phyloP scores from a whole-genome alignment of 495 filamentous ascomycete species.

The Sporormia fimetaria region DNA sequence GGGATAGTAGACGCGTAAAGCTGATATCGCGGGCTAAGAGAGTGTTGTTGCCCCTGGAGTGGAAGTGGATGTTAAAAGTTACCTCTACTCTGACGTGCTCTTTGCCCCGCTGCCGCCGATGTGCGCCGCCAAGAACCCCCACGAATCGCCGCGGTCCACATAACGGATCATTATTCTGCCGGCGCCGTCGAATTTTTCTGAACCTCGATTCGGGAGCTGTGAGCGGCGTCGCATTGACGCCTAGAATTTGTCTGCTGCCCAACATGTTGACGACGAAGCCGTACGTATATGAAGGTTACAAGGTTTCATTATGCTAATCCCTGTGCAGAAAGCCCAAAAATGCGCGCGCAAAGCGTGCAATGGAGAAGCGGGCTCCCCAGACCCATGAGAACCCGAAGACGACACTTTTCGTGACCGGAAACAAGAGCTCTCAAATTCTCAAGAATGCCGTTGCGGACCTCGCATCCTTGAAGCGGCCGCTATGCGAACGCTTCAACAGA shows the following conservation, averaged over 20 bases:
- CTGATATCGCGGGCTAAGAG: background rate
- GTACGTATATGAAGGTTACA: too few species aligned
- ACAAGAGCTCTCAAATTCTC: constrained; percentile 62
- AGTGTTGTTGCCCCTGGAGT: background rate
- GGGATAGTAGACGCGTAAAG: background rate
- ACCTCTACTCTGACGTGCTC: constrained; percentile 14
- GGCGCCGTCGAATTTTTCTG: too few species aligned
- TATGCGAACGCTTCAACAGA: constrained; percentile 81
- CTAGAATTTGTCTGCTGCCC: too few species aligned
- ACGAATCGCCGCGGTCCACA: too few species aligned
- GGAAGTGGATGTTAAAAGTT: constrained; percentile 3
- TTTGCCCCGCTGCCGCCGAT: constrained; percentile 11
- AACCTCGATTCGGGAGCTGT: too few species aligned
- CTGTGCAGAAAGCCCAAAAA: constrained; percentile 69
- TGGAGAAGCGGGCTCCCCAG: constrained; percentile 87
- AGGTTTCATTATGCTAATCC: constrained; percentile 26
- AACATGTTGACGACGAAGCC: too few species aligned
- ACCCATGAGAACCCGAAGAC: constrained; percentile 75
- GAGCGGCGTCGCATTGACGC: too few species aligned
- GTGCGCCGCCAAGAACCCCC: background rate
- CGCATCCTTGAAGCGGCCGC: constrained; percentile 63
- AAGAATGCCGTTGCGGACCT: constrained; percentile 75
- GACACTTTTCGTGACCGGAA: constrained; percentile 74
- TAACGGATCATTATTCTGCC: too few species aligned
- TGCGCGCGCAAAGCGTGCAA: constrained; percentile 82